These are phyloP conservation scores for Heimioporus punctisporus DNA, from an alignment of 1,284 basidiomycete genomes.

Conservation along the genomic window DNA sequence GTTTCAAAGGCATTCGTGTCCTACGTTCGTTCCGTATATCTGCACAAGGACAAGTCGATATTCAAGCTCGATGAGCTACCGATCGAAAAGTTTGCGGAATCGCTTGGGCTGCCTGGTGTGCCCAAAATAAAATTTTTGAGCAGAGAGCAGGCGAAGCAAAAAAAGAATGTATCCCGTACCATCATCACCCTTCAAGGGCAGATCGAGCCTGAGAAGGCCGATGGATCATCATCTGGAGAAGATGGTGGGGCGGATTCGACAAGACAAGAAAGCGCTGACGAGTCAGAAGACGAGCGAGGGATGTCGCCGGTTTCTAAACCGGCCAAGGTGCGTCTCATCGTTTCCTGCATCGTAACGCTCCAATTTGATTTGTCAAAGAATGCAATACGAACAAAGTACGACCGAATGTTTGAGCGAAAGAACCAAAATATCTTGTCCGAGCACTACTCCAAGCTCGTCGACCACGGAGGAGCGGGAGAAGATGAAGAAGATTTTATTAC, in stretches of 20 bases:
- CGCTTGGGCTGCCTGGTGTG: conserved; percentile 92
- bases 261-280: conserved; percentile 26
- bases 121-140: conserved; percentile 95
- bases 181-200: conserved; percentile 39
- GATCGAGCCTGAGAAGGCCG: conserved; percentile 36
- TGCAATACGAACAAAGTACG: conserved; percentile 90
- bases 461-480: conserved; percentile 55
- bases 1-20: conserved; percentile 98
- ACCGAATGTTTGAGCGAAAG: conserved; percentile 97
- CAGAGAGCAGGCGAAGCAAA: conserved; percentile 72
- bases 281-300: conserved; percentile 17
- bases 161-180: conserved; percentile 69
- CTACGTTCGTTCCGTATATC: conserved; percentile 91
- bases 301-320: conserved; percentile 13
- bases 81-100: conserved; percentile 84
- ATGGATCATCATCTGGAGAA: conserved; percentile 22
- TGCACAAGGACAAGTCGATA: conserved; percentile 94
- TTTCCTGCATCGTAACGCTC: conserved; percentile 1
- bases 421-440: conserved; percentile 94
- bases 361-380: conserved; percentile 20
- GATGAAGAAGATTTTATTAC: conserved; percentile 92
- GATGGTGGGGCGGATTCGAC: conserved; percentile 33
- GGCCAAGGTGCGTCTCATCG: conserved; percentile 34
- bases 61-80: conserved; percentile 90
- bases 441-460: conserved; percentile 91